Evolutionary conservation across 208 protist species (phyloP), one percentile per base, ranked within the genome.

Genomic region (Zelonia costaricensis): DNA sequence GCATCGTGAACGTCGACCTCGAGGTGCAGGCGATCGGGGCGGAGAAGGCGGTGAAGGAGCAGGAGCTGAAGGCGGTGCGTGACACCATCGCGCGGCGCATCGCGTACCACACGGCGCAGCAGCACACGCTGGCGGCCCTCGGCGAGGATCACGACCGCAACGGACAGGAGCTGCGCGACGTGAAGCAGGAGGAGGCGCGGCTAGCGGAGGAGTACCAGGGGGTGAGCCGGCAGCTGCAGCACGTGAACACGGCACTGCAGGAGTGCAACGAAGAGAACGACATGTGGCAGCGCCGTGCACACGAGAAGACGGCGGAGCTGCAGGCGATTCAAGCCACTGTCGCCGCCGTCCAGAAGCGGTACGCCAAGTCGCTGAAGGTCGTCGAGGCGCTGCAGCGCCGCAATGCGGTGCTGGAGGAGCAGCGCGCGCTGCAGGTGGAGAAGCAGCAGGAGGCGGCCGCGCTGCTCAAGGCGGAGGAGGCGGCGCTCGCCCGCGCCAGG

Each of bases 251-350:
- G 22, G 76, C 94, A 2, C 72, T 97, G 63, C 89, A 98, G 72
- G 84, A 89, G 42, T 88, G 91, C 57, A 92, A 92, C 45, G 82
- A 98, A 63, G 86, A 92, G 36, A 91, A 93, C 53, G 81, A 93
- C 46, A 54, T 64, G 20, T 64, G 91, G 54, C 82, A 93, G 68
- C 75, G 69, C 25, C 68, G 86, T 23, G 75, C 77, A 47, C 69
- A 80, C 47, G 80, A 91, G 48, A 36, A 73, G 45, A 72, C 76
- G 71, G 77, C 69, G 51, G 76, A 91, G 64, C 58, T 97, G 38
- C 78, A 82, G 62, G 43, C 33, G 16, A 78, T 83, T 16, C 86
- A 98, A 62, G 62, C 65, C 9, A 69, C 82, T 13, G 75, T 91
- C 4, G 56, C 60, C 31, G 42, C 73, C 51, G 43, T 70, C 1